Evolutionary conservation across 352 stramenopile species (phyloP).

Genomic region (Globisporangium mamillatum): DNA sequence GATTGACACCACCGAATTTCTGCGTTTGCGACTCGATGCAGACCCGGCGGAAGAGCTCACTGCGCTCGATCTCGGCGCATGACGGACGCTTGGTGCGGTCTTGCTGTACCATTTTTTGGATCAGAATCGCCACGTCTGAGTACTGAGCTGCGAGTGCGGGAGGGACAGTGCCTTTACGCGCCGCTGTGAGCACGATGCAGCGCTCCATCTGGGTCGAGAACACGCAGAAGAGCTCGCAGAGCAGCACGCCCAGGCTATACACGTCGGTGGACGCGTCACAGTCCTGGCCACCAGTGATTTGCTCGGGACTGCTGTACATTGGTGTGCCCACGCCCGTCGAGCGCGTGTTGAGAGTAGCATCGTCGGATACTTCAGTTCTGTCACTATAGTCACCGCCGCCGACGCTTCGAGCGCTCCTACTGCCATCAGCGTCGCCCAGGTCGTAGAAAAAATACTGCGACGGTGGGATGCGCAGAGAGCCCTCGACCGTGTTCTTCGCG

Average conservation of each 20-base stretch:
- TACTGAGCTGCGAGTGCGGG: slow-evolving; percentile 27
- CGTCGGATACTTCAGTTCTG: background rate
- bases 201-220: slow-evolving; percentile 84
- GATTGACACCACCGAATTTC: background rate
- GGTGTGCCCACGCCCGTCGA: slow-evolving; percentile 74
- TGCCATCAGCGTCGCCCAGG: slow-evolving; percentile 22
- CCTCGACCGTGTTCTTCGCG: slow-evolving; percentile 68
- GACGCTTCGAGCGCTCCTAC: slow-evolving; percentile 12
- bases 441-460: slow-evolving; percentile 49
- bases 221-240: slow-evolving; percentile 72
- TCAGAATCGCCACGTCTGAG: slow-evolving; percentile 41
- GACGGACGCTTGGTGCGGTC: slow-evolving; percentile 39
- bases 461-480: slow-evolving; percentile 47
- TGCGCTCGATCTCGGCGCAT: slow-evolving; percentile 48
- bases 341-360: slow-evolving; percentile 28
- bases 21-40: slow-evolving; percentile 10
- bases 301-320: slow-evolving; percentile 75
- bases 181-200: slow-evolving; percentile 47
- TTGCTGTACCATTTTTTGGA: slow-evolving; percentile 48
- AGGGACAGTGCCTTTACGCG: slow-evolving; percentile 42
- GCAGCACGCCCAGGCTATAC: slow-evolving; percentile 68
- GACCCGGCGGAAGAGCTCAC: slow-evolving; percentile 9
- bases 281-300: slow-evolving; percentile 38
- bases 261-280: slow-evolving; percentile 60
- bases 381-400: background rate